A percentile compares a stretch with the other conserved stretches of the same genome.
Evolutionary conservation across 306 rosid genomes (phyloP).

Genomic region (Citrullus amarus): DNA sequence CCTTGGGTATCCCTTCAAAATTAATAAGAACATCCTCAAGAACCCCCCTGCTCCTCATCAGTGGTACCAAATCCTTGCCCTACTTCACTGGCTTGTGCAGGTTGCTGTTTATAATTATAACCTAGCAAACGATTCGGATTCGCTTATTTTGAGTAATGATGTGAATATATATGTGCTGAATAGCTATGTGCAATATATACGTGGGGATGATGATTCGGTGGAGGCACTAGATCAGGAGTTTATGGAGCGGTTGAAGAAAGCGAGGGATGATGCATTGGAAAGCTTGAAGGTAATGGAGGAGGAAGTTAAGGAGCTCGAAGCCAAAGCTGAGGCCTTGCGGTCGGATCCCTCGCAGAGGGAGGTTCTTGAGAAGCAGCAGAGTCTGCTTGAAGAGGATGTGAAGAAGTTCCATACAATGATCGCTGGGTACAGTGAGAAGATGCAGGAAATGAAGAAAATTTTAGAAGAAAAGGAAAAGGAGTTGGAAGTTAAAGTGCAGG

Average conservation of each 20-base stretch:
- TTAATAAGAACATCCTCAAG: slow-evolving; percentile 57
- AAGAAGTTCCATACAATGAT: slow-evolving; percentile 56
- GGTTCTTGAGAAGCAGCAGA: slow-evolving; percentile 47
- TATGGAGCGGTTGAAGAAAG: slow-evolving; percentile 29
- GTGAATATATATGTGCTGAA: slow-evolving; percentile 30
- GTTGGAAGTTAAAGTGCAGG: slow-evolving; percentile 44
- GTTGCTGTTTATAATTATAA: slow-evolving; percentile 29
- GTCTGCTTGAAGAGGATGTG: slow-evolving; percentile 51
- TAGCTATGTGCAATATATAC: slow-evolving; percentile 39
- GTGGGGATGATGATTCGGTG: slow-evolving; percentile 52
- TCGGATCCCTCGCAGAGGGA: slow-evolving; percentile 43
- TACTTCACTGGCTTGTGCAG: slow-evolving; percentile 89
- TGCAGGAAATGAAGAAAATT: slow-evolving; percentile 29
- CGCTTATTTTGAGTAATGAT: slow-evolving; percentile 19
- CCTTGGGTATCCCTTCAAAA: slow-evolving; percentile 51
- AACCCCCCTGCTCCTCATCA: slow-evolving; percentile 82
- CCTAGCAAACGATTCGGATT: slow-evolving; percentile 6
- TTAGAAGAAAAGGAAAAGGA: slow-evolving; percentile 49
- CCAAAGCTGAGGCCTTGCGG: slow-evolving; percentile 28
- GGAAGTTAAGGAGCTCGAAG: slow-evolving; percentile 18
- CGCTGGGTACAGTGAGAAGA: slow-evolving; percentile 26
- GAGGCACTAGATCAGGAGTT: slow-evolving; percentile 36
- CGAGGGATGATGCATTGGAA: slow-evolving; percentile 25
- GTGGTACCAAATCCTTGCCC: slow-evolving; percentile 70
- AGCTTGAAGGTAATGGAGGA: slow-evolving; percentile 13